Conservation (phyloP, 2,329 filamentous ascomycete species). For the Hypoxylon sp. region DNA sequence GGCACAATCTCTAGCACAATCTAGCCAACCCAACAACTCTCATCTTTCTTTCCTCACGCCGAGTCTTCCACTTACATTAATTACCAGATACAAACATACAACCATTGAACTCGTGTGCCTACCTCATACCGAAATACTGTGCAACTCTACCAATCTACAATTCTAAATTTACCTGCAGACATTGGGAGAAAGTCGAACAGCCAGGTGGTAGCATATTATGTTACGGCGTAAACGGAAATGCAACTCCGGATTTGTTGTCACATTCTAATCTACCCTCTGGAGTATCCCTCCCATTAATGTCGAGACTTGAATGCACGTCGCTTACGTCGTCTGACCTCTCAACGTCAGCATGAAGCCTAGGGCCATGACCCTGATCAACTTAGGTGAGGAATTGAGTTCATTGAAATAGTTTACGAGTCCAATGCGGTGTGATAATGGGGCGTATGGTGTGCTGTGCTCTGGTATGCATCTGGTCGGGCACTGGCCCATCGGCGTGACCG, state of each 20-base stretch:
- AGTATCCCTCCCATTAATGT: slow-evolving; percentile 23
- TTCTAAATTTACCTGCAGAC: slow-evolving; percentile 1
- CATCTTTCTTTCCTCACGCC: slow-evolving; percentile 10
- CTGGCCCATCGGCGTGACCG: slow-evolving; percentile 39
- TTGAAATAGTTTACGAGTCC: slow-evolving; percentile 9
- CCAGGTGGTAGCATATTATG: slow-evolving; percentile 36
- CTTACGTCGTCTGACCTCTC: slow-evolving; percentile 34
- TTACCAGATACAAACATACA: slow-evolving; percentile 1
- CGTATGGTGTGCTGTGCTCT: slow-evolving; percentile 29
- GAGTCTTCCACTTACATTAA: slow-evolving; percentile 20
- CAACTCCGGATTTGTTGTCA: slow-evolving; percentile 35
- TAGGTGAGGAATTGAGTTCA: slow-evolving; percentile 42
- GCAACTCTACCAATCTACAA: slow-evolving; percentile 7
- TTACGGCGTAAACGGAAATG: slow-evolving; percentile 44
- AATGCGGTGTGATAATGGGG: slow-evolving; percentile 26
- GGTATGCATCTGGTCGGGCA: slow-evolving; percentile 37
- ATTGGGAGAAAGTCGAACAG: slow-evolving; percentile 4
- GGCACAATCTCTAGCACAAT: slow-evolving; percentile 31
- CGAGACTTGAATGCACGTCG: slow-evolving; percentile 33
- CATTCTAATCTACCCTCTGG: slow-evolving; percentile 36
- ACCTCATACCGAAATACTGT: slow-evolving; percentile 3
- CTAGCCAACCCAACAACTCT: slow-evolving; percentile 27
- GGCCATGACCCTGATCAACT: slow-evolving; percentile 44
- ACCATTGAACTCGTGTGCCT: background rate
- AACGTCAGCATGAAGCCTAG: slow-evolving; percentile 44